phyloP scores from a whole-genome alignment of 306 rosid species.

The Medicago lupulina region DNA sequence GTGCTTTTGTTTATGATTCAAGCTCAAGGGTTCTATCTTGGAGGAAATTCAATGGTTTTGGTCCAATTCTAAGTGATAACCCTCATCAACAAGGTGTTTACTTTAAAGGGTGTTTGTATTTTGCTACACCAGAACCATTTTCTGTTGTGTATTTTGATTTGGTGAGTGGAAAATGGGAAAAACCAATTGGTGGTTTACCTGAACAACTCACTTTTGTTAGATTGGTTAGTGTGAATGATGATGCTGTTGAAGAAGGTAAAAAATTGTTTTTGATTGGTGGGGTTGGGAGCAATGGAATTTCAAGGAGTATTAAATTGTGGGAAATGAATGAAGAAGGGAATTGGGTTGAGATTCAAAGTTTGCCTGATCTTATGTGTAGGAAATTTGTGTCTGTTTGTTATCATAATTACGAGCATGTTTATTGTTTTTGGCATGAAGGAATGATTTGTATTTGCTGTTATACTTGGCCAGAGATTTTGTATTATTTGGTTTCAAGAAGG shows the following conservation, averaged over 20 bases:
- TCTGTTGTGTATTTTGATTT: slow-evolving; percentile 66
- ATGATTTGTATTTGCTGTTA: slow-evolving; percentile 87
- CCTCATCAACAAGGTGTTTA: slow-evolving; percentile 63
- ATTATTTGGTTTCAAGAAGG: slow-evolving; percentile 63
- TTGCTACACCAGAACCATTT: slow-evolving; percentile 72
- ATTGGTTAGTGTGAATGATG: slow-evolving; percentile 53
- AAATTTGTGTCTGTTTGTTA: slow-evolving; percentile 84
- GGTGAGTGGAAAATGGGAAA: slow-evolving; percentile 68
- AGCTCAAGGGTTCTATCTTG: slow-evolving; percentile 47
- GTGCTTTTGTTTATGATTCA: slow-evolving; percentile 62
- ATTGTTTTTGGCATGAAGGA: slow-evolving; percentile 92
- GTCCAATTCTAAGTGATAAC: slow-evolving; percentile 52
- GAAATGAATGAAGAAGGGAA: slow-evolving; percentile 53
- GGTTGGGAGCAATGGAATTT: slow-evolving; percentile 77
- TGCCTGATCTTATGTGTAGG: slow-evolving; percentile 79
- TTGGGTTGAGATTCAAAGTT: slow-evolving; percentile 68
- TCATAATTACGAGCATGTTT: slow-evolving; percentile 89
- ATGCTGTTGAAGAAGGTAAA: slow-evolving; percentile 35
- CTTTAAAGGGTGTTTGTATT: slow-evolving; percentile 59
- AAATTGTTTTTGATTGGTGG: slow-evolving; percentile 80
- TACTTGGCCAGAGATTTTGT: slow-evolving; percentile 95
- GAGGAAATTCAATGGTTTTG: slow-evolving; percentile 52
- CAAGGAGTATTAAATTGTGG: slow-evolving; percentile 78
- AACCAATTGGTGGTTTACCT: slow-evolving; percentile 48
- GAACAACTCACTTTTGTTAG: slow-evolving; percentile 64